Conservation (phyloP, 352 stramenopile genomes). For the Blastocystis sp. region DNA sequence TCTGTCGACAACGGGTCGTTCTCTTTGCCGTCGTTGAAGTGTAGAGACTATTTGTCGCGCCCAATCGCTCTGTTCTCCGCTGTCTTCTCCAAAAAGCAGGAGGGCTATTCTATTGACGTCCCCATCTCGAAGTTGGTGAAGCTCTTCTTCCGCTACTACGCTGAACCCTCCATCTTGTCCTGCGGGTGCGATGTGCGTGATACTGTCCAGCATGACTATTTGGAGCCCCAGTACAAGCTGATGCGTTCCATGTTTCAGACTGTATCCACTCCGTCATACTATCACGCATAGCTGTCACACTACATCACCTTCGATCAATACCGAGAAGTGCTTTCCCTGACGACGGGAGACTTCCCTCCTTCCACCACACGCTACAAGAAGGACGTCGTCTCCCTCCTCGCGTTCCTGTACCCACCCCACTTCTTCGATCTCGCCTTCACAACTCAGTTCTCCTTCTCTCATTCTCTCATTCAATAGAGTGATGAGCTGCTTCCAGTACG, state of each 20-base stretch:
- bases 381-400: neutral
- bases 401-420: slow-evolving; percentile 29
- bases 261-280: neutral
- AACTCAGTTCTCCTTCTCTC: neutral
- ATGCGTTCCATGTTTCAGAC: neutral
- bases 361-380: too few species aligned
- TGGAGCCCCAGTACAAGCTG: neutral
- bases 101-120: neutral
- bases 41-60: neutral
- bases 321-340: neutral
- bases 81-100: slow-evolving; percentile 2
- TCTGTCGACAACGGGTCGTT: neutral
- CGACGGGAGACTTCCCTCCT: neutral
- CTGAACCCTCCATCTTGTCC: neutral
- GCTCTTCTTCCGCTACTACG: neutral
- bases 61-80: neutral
- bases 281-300: slow-evolving; percentile 17
- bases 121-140: neutral
- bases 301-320: slow-evolving; percentile 41
- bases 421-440: slow-evolving; percentile 34
- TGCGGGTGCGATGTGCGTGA: neutral
- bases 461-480: slow-evolving; percentile 30
- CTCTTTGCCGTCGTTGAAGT: neutral
- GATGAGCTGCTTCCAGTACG: slow-evolving; percentile 10
- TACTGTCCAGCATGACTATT: neutral